Percentiles rank a stretch among this genome's conserved stretches.
Evolutionary conservation across 768 basidiomycete species (phyloP).

Genomic region (Pulveroboletus ravenelii): DNA sequence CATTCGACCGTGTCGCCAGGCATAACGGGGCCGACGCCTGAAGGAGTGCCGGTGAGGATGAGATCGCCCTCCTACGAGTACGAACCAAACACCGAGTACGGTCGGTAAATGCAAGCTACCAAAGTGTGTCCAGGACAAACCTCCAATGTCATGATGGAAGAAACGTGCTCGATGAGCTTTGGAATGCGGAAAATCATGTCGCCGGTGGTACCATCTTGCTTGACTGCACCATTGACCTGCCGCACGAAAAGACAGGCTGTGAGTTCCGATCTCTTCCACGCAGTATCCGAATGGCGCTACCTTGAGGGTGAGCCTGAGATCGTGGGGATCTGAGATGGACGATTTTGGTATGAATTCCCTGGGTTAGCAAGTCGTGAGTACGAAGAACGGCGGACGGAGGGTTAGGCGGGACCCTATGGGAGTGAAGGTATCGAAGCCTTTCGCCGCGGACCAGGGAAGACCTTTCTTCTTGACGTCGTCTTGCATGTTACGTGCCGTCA

Average conservation of each 20-base stretch:
- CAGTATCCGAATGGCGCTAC: slow-evolving; percentile 30
- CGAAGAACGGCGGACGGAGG: neutral
- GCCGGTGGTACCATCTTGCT: slow-evolving; percentile 79
- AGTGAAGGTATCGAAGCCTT: slow-evolving; percentile 96
- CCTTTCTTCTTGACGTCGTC: slow-evolving; percentile 88
- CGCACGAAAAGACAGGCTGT: neutral
- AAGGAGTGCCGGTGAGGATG: slow-evolving; percentile 88
- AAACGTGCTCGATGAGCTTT: slow-evolving; percentile 81
- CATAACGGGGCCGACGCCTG: slow-evolving; percentile 76
- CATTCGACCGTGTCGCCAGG: slow-evolving; percentile 81
- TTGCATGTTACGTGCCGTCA: slow-evolving; percentile 95
- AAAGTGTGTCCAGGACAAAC: slow-evolving; percentile 34
- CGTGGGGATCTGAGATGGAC: slow-evolving; percentile 62
- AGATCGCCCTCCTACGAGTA: slow-evolving; percentile 76
- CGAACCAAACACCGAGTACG: too few species aligned
- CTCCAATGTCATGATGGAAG: slow-evolving; percentile 96
- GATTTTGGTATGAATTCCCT: slow-evolving; percentile 81
- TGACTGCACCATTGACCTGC: slow-evolving; percentile 78
- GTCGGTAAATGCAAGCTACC: neutral
- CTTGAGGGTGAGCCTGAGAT: slow-evolving; percentile 73
- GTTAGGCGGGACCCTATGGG: slow-evolving; percentile 65
- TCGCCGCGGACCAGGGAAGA: slow-evolving; percentile 95
- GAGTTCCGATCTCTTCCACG: neutral
- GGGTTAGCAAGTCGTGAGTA: slow-evolving; percentile 6
- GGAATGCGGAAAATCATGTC: slow-evolving; percentile 96